Percentiles rank a stretch among this genome's conserved stretches.
These are phyloP conservation scores for Geranium brycei DNA, from an alignment of 345 rosid genomes.

Conservation along the genomic window DNA sequence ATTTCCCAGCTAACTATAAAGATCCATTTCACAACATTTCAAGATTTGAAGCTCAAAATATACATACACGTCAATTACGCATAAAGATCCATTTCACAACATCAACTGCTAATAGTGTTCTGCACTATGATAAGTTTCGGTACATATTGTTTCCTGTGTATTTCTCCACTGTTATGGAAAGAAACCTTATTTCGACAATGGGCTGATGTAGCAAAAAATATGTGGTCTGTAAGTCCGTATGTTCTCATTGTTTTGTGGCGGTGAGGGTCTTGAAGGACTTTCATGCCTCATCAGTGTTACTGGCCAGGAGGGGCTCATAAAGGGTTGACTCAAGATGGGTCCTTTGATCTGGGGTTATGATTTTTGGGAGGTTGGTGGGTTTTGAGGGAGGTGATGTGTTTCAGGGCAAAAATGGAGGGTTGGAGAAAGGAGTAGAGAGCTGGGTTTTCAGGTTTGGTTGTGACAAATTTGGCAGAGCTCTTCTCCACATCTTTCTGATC, in stretches of 20 bases:
- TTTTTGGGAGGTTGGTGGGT: constrained; percentile 15
- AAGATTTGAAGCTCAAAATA: too few species aligned
- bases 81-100: constrained; percentile 69
- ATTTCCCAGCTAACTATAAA: background rate
- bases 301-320: constrained; percentile 26
- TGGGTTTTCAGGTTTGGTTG: constrained; percentile 24
- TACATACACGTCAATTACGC: too few species aligned
- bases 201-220: too few species aligned
- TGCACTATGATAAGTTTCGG: too few species aligned
- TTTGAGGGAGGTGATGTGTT: constrained; percentile 8
- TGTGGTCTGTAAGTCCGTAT: too few species aligned
- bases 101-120: background rate
- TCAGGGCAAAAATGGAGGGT: constrained; percentile 50
- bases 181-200: too few species aligned
- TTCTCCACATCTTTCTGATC: constrained; percentile 33
- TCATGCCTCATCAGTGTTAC: constrained; percentile 16
- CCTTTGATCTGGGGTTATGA: constrained; percentile 10
- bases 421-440: constrained; percentile 69
- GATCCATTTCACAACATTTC: too few species aligned
- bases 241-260: constrained; percentile 39
- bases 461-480: constrained; percentile 12
- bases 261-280: too few species aligned
- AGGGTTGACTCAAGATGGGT: constrained; percentile 7
- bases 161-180: too few species aligned
- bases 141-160: too few species aligned